Evolutionary conservation across 371 early-diverging fungal genomes (phyloP).

Genomic region (Mortierella sp.): DNA sequence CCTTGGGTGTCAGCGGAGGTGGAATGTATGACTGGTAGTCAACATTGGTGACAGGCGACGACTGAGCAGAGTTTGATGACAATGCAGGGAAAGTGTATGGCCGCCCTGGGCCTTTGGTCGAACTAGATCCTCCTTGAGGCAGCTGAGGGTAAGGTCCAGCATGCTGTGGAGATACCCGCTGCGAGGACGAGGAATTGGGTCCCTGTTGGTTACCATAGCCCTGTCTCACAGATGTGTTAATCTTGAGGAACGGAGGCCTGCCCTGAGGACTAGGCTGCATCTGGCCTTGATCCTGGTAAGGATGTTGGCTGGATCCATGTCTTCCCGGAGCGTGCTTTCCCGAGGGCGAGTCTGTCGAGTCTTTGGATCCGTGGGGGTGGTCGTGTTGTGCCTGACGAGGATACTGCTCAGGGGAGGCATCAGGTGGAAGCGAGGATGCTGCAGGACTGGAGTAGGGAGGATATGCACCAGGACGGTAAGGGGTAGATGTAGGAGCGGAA

Average conservation of each 20-base stretch:
- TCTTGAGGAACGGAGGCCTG: slow-evolving; percentile 37
- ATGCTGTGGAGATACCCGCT: slow-evolving; percentile 22
- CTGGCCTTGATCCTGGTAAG: slow-evolving; percentile 16
- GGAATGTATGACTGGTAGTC: slow-evolving; percentile 52
- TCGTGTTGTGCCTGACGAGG: slow-evolving; percentile 25
- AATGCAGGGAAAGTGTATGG: slow-evolving; percentile 25
- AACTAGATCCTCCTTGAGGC: slow-evolving; percentile 13
- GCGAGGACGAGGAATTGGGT: slow-evolving; percentile 7
- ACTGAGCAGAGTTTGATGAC: slow-evolving; percentile 34
- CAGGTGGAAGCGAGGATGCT: slow-evolving; percentile 1
- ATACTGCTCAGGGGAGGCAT: slow-evolving; percentile 8
- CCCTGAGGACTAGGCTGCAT: slow-evolving; percentile 26
- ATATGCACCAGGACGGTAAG: not conserved
- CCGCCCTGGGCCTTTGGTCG: slow-evolving; percentile 16
- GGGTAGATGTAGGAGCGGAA: not conserved
- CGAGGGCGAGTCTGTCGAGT: slow-evolving; percentile 2
- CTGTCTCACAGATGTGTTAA: slow-evolving; percentile 39
- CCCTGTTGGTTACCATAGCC: slow-evolving; percentile 17
- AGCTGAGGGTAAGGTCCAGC: slow-evolving; percentile 2
- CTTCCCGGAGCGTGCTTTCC: slow-evolving; percentile 9
- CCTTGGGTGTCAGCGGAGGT: slow-evolving; percentile 45
- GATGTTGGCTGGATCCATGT: slow-evolving; percentile 1
- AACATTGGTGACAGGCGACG: slow-evolving; percentile 34
- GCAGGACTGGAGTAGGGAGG: slow-evolving; percentile 4
- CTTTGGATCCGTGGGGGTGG: slow-evolving; percentile 14